Base-by-base conservation (phyloP, 495 filamentous ascomycete species). In the Podospora comata region DNA sequence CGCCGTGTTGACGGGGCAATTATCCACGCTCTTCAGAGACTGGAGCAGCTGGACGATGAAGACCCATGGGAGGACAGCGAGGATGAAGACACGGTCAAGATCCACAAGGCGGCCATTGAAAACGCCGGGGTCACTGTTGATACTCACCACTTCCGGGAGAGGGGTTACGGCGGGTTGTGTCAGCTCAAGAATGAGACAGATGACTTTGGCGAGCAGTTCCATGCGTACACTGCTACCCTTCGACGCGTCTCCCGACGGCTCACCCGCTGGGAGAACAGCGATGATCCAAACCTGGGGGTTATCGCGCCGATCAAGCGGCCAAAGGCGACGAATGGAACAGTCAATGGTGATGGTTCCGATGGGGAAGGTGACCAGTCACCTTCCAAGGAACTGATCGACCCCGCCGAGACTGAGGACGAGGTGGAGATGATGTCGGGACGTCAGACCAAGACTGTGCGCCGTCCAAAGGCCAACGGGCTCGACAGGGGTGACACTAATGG, bases 11-110 rank as follows among this genome's bases (percentile, higher is more conserved):
- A 86, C 76, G 92, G 85, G 71, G 84, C 82, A 48, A 84, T 91
- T 59, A 83, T 90, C 68, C 88, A 91, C 68, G 89, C 90, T 0
- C 86, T 87, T 79, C 87, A 86, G 56, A 84, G 94, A 23, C 82
- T 92, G 11, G 84, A 87, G 64, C 77, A 84, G 34, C 79, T 96
- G 68, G 19, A 61, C 23, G 16, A 28, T 9, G 82, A 85, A 0
- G 89, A 93, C 62, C 87, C 87, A 5, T 94, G 96, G 64, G 87
- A 87, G 48, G 87, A 94, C 71, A 92, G 92, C 59, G 91, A 93
- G 59, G 90, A 92, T 64, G 94, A 97, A 62, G 83, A 87, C 16
- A 73, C 57, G 77, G 79, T 68, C 79, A 78, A 77, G 16, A 70
- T 75, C 32, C 75, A 78, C 62, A 73, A 71, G 44, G 62, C 68